Evolutionary conservation across 768 basidiomycete species (phyloP), one percentile per base, ranked within the genome.

Genomic region (Lentinus tigrinus): DNA sequence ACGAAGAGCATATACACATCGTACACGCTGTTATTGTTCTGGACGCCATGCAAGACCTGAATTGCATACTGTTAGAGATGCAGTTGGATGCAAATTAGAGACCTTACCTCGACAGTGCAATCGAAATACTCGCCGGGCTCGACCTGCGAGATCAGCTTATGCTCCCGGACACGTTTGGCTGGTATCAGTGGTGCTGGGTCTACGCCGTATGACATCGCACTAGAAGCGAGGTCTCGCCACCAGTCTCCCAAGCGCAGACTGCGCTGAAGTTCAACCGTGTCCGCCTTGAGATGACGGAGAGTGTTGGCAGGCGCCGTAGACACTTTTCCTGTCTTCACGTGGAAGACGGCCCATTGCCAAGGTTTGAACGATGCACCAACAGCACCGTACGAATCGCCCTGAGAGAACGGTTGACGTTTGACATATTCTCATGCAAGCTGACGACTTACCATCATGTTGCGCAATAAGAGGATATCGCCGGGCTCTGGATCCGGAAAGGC

Each of bases 311-410:
- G 46, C 1, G 48, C 55, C 62, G 78, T 75, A 24, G 72, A 72
- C 28, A 77, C 62, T 48, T 69, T 68, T 23, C 77, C 74, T 1
- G 65, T 69, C 17, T 64, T 62, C 1, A 76, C 72, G 36, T 79
- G 76, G 50, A 79, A 88, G 28, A 83, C 73, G 3, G 81, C 81
- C 86, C 86, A 88, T 31, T 74, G 72, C 52, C 85, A 66, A 57
- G 69, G 76, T 62, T 81, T 74, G 26, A 70, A 42, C 52, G 81
- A 82, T 2, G 83, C 52, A 13, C 64, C 85, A 0, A 73, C 69
- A 17, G 78, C 81, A n/a, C 66, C 70, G 3, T 69, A 1, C 1
- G 74, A 43, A 24, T 61, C 55, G n/a, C 74, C 61, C 82, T 83
- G 17, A 16, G 17, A 27, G 37, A 26, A 10, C 40, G 24, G 27